A percentile compares a stretch with the other conserved stretches of the same genome.
Evolutionary conservation across 1,139 yeast genomes (phyloP).

Genomic region (Candida labiduridarum): DNA sequence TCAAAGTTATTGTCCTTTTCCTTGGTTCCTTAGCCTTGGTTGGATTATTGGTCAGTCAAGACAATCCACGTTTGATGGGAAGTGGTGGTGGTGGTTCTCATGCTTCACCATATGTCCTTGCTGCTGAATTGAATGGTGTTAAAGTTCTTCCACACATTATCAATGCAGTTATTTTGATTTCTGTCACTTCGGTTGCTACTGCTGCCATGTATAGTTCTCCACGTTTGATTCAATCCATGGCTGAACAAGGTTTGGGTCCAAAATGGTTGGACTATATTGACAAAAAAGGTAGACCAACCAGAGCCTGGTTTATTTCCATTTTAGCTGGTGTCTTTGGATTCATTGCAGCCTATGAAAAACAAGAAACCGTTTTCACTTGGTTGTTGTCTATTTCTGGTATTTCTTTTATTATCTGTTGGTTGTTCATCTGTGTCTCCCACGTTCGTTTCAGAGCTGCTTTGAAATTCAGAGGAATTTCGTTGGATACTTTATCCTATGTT

Average conservation of each 20-base stretch:
- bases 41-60: constrained; percentile 35
- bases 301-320: constrained; percentile 23
- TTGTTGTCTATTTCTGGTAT: constrained; percentile 28
- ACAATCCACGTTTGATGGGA: constrained; percentile 23
- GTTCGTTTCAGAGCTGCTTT: constrained; percentile 36
- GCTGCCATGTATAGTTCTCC: constrained; percentile 40
- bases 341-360: constrained; percentile 26
- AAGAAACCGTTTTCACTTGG: constrained; percentile 28
- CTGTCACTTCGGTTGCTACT: constrained; percentile 37
- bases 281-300: constrained; percentile 37
- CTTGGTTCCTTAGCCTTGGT: constrained; percentile 31
- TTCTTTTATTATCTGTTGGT: constrained; percentile 28
- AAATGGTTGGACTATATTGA: constrained; percentile 33
- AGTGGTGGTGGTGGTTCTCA: constrained; percentile 26
- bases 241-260: constrained; percentile 38
- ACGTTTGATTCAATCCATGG: constrained; percentile 37
- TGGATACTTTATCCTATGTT: constrained; percentile 32
- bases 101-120: constrained; percentile 45
- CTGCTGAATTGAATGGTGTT: constrained; percentile 34
- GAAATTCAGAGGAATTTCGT: constrained; percentile 26
- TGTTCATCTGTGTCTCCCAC: constrained; percentile 36
- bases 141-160: constrained; percentile 34
- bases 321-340: constrained; percentile 24
- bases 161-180: constrained; percentile 35
- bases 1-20: constrained; percentile 37